Percentiles rank a stretch among this genome's conserved stretches.
These are phyloP conservation scores for Kazachstania taianensis DNA, from an alignment of 805 yeast genomes.

Conservation along the genomic window DNA sequence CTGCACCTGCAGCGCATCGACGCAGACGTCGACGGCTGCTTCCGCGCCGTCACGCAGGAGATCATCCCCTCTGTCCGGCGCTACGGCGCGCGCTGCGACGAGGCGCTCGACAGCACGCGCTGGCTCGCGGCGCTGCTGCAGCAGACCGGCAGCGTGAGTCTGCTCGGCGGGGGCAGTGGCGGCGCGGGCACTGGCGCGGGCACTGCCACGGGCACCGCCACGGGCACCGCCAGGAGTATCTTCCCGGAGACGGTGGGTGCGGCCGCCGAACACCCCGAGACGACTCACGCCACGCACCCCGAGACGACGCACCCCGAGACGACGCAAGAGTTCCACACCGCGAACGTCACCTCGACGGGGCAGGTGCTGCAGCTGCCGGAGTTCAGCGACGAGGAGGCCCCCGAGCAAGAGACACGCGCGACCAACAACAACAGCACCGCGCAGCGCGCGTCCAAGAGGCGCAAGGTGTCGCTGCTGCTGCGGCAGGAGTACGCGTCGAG, in stretches of 20 bases:
- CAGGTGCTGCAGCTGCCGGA: slow-evolving; percentile 20
- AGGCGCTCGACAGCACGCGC: slow-evolving; percentile 54
- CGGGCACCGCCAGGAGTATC: slow-evolving; percentile 2
- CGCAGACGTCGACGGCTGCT: slow-evolving; percentile 57
- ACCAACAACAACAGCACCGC: slow-evolving; percentile 17
- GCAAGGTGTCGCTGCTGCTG: slow-evolving; percentile 25
- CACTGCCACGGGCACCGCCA: neutral
- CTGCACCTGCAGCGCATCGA: slow-evolving; percentile 70
- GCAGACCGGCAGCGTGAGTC: slow-evolving; percentile 56
- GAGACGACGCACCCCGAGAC: too few relatives aligned
- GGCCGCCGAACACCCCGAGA: neutral
- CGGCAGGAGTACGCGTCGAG: slow-evolving; percentile 29
- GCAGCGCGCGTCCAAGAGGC: slow-evolving; percentile 23
- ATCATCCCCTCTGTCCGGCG: slow-evolving; percentile 57
- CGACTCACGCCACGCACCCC: too few relatives aligned
- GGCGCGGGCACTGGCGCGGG: neutral
- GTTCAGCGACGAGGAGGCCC: slow-evolving; percentile 22
- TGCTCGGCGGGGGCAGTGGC: slow-evolving; percentile 15
- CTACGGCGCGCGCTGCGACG: slow-evolving; percentile 47
- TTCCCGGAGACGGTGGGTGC: slow-evolving; percentile 1
- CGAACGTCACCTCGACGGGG: slow-evolving; percentile 19
- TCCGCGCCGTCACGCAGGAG: slow-evolving; percentile 54
- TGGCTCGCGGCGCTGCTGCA: slow-evolving; percentile 78
- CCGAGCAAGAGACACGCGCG: neutral
- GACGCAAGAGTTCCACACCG: slow-evolving; percentile 13